Evolutionary conservation across 1,284 basidiomycete species (phyloP).

Genomic region (Marasmius sp.): DNA sequence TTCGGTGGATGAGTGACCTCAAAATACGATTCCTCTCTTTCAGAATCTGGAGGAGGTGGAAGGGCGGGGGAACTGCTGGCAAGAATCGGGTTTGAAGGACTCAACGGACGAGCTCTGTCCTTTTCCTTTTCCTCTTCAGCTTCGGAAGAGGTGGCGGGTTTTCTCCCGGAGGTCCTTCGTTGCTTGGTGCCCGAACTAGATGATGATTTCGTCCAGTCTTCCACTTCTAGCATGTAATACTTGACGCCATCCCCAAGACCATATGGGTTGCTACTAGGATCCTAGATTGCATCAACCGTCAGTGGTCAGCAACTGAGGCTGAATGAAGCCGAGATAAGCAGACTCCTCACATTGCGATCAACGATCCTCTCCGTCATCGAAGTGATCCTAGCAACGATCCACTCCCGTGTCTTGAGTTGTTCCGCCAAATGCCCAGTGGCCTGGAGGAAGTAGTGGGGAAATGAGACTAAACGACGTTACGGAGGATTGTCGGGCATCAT

Average conservation of each 20-base stretch:
- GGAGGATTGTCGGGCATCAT: conserved; percentile 39
- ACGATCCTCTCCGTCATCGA: conserved; percentile 86
- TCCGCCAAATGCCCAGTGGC: conserved; percentile 83
- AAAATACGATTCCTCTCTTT: conserved; percentile 67
- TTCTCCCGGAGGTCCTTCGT: conserved; percentile 58
- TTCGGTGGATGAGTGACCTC: conserved; percentile 55
- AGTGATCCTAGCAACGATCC: conserved; percentile 92
- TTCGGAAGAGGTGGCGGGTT: conserved; percentile 38
- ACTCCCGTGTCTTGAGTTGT: conserved; percentile 84
- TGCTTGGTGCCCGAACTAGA: conserved; percentile 26
- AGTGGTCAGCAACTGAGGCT: neutral
- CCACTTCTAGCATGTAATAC: conserved; percentile 92
- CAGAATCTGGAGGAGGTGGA: conserved; percentile 59
- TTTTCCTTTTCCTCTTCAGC: conserved; percentile 32
- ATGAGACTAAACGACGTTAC: conserved; percentile 63
- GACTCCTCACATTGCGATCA: conserved; percentile 63
- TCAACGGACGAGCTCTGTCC: neutral
- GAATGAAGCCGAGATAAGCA: conserved; percentile 9
- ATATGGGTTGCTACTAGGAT: conserved; percentile 72
- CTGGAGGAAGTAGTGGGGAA: conserved; percentile 96
- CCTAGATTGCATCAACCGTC: conserved; percentile 40
- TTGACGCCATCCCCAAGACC: conserved; percentile 88
- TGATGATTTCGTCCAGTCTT: conserved; percentile 77
- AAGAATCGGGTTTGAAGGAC: conserved; percentile 14
- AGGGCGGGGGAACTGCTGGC: conserved; percentile 30